phyloP scores from a whole-genome alignment of 225 moss, liverwort and hornwort genomes.

The Marchantia paleacea region DNA sequence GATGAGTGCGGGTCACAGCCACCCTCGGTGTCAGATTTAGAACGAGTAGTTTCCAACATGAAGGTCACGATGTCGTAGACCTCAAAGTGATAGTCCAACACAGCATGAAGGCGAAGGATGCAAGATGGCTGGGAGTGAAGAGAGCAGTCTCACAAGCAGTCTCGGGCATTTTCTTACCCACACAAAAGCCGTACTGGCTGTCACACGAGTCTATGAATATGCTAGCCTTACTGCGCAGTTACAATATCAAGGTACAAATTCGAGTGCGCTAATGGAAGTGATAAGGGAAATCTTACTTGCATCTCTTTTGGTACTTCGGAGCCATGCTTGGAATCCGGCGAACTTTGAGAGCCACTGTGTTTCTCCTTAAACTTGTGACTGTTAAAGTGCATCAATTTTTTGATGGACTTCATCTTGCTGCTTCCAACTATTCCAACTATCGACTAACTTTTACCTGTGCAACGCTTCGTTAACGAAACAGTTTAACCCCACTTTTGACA shows the following conservation, averaged over 20 bases:
- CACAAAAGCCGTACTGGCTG: background rate
- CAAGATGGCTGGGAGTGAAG: background rate
- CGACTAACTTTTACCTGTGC: constrained; percentile 2
- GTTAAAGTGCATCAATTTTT: constrained; percentile 47
- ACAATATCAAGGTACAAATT: background rate
- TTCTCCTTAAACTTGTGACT: constrained; percentile 44
- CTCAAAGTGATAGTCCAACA: background rate
- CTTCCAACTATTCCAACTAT: background rate
- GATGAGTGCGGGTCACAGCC: background rate
- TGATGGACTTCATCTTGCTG: constrained; percentile 43
- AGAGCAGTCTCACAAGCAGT: background rate
- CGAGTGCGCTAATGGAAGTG: background rate
- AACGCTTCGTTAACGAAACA: background rate
- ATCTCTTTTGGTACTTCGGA: constrained; percentile 33
- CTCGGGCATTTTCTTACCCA: too few species aligned
- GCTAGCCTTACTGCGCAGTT: background rate
- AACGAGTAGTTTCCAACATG: background rate
- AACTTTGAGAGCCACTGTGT: constrained; percentile 18
- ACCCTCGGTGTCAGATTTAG: background rate
- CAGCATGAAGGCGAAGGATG: background rate
- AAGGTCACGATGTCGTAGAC: background rate
- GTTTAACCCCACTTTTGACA: background rate
- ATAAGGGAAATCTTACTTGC: constrained; percentile 29
- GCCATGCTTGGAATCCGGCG: constrained; percentile 27
- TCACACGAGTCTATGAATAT: background rate